Base-by-base conservation (phyloP, 208 protist species). In the Leishmania aethiopica region DNA sequence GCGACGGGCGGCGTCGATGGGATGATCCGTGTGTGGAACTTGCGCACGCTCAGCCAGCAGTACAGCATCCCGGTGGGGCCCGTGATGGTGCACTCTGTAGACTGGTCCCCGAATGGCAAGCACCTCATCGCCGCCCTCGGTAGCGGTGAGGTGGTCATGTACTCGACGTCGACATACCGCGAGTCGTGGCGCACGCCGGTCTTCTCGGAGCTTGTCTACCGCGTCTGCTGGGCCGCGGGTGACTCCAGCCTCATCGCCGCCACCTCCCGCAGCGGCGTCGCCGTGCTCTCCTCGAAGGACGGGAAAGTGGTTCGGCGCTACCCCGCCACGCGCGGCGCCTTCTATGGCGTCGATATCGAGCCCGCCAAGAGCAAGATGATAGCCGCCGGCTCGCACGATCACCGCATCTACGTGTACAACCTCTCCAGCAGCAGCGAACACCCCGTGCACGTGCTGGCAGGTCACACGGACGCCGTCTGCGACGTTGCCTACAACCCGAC, bases 31-130 rank as follows among this genome's bases (percentile, higher is more conserved):
- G 80, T 99, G 37, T 98, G 95, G 94, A 95, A 96, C 71, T 82
- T 93, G 77, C 86, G 86, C 42, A 90, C 84, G 76, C 84, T 95
- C 76, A 60, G 77, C 64, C 80, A 93, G 49, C 82, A 88, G 60
- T 81, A 88, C 85, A 82, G 76, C 17, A 95, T 96, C 47, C 72
- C 88, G 35, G 90, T 93, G 1, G 93, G 94, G 32, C 75, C 81
- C 60, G 92, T 95, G n/a, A 91, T 92, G 82, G 92, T 96, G 40
- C 87, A 93, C 85, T 87, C 86, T 4, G 77, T 95, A 10, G 93
- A 95, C 71, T 98, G 95, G 95, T 93, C 91, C 70, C 86, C 91
- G 55, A 93, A 93, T 69, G 95, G 95, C 25, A 96, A 98, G 80
- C 87, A 95, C 84, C 72, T 96, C 75, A 82, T 83, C 32, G 92